Percentiles rank a stretch among this genome's conserved stretches.
phyloP scores from a whole-genome alignment of 768 basidiomycete genomes.

The Gloeopeniophorella convolvens region DNA sequence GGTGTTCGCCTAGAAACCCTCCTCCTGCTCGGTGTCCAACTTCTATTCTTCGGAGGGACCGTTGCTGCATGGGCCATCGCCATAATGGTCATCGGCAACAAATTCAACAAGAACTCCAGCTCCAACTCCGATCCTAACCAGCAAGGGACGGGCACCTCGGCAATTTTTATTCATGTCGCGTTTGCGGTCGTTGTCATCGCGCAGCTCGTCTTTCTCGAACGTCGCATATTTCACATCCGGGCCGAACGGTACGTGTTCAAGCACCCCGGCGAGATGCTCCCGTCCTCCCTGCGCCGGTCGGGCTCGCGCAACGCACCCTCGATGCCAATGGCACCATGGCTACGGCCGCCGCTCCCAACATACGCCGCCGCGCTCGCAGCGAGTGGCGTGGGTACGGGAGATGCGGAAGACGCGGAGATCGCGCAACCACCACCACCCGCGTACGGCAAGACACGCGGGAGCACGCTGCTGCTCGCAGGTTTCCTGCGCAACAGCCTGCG shows the following conservation, averaged over 20 bases:
- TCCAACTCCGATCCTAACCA: too few species aligned
- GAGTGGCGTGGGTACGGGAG: constrained; percentile 64
- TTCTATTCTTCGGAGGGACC: constrained; percentile 36
- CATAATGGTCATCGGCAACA: constrained; percentile 25
- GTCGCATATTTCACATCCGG: constrained; percentile 56
- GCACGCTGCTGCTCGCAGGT: constrained; percentile 52
- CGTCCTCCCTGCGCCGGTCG: constrained; percentile 16
- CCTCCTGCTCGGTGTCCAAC: constrained; percentile 36
- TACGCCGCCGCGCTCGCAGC: constrained; percentile 66
- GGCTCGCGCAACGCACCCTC: not conserved
- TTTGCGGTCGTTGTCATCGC: constrained; percentile 47
- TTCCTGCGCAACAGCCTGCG: constrained; percentile 30
- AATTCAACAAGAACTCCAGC: constrained; percentile 2
- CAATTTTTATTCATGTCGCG: constrained; percentile 56
- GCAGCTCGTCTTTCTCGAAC: constrained; percentile 58
- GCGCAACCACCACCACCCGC: constrained; percentile 66
- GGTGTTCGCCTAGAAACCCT: constrained; percentile 45
- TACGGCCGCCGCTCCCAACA: constrained; percentile 60
- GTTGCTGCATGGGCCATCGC: constrained; percentile 50
- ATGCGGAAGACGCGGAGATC: constrained; percentile 66
- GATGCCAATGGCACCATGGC: constrained; percentile 52
- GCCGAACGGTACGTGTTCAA: constrained; percentile 54
- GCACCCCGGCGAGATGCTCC: constrained; percentile 49
- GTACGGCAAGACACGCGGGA: constrained; percentile 70
- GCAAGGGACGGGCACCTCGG: too few species aligned